A percentile compares a stretch with the other conserved stretches of the same genome.
These are phyloP conservation scores for Pisolithus tinctorius DNA, from an alignment of 768 basidiomycete genomes.

Conservation along the genomic window DNA sequence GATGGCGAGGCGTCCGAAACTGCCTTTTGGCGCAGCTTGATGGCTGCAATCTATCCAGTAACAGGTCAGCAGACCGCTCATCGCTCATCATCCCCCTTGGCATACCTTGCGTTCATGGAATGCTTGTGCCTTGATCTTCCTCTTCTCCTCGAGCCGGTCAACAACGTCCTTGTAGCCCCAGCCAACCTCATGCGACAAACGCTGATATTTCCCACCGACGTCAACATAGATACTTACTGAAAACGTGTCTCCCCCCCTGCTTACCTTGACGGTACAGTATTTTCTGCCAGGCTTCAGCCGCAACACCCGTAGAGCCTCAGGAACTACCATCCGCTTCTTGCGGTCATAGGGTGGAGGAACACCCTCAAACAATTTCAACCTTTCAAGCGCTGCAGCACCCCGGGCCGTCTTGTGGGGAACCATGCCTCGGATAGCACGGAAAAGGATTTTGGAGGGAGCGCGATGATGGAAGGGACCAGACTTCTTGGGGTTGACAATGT, in stretches of 20 bases:
- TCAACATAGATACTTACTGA: background rate
- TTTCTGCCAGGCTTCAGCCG: constrained; percentile 99
- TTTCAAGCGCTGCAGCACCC: constrained; percentile 92
- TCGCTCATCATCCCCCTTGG: constrained; percentile 3
- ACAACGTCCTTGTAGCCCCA: constrained; percentile 99
- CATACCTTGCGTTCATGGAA: constrained; percentile 99
- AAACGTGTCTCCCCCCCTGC: background rate
- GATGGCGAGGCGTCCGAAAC: constrained; percentile 32
- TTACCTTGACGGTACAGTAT: constrained; percentile 98
- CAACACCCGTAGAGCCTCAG: constrained; percentile 92
- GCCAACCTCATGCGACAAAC: constrained; percentile 96
- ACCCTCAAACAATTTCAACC: constrained; percentile 97
- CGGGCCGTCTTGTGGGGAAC: constrained; percentile 95
- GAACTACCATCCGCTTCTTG: constrained; percentile 99
- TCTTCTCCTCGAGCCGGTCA: constrained; percentile 99
- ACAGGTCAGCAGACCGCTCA: constrained; percentile 9
- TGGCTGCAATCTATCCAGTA: constrained; percentile 60
- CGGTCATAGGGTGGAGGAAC: constrained; percentile 97
- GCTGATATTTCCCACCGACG: constrained; percentile 37
- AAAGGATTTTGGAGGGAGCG: constrained; percentile 97
- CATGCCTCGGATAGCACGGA: constrained; percentile 98
- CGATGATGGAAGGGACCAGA: constrained; percentile 99
- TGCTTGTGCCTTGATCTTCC: constrained; percentile 98
- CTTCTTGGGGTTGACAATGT: constrained; percentile 99
- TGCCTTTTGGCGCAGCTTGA: constrained; percentile 96